Percentiles rank a stretch among this genome's conserved stretches.
Conservation (phyloP, 306 rosid species). For the Acacia melanoxylon region DNA sequence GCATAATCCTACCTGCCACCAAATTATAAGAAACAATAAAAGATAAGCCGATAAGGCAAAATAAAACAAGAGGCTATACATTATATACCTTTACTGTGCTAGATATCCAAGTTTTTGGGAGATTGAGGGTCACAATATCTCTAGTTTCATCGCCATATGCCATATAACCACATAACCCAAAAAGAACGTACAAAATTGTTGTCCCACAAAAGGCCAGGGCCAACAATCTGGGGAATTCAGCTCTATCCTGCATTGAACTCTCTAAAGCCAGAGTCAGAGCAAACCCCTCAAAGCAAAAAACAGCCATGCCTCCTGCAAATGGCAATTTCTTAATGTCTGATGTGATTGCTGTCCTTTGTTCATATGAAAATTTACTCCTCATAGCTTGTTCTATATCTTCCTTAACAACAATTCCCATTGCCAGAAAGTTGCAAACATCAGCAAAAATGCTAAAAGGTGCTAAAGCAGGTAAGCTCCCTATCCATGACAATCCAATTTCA, state of each 20-base stretch:
- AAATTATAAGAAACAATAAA: neutral
- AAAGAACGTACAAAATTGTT: constrained; percentile 56
- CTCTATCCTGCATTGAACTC: constrained; percentile 44
- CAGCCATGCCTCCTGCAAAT: constrained; percentile 77
- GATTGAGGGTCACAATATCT: constrained; percentile 81
- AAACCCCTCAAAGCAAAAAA: constrained; percentile 85
- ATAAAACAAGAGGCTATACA: constrained; percentile 3
- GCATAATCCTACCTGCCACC: constrained; percentile 74
- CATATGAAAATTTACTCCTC: constrained; percentile 46
- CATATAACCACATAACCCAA: constrained; percentile 79
- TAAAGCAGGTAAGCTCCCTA: constrained; percentile 60
- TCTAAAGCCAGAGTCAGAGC: constrained; percentile 80
- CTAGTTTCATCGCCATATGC: constrained; percentile 82
- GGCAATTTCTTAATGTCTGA: constrained; percentile 71
- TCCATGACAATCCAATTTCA: constrained; percentile 78
- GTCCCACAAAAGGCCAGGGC: constrained; percentile 70
- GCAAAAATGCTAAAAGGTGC: constrained; percentile 89
- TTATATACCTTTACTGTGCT: constrained; percentile 61
- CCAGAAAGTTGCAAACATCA: constrained; percentile 63
- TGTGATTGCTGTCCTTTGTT: constrained; percentile 59
- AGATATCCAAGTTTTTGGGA: constrained; percentile 71
- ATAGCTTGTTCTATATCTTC: constrained; percentile 53
- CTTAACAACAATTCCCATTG: constrained; percentile 77
- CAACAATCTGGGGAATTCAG: constrained; percentile 59
- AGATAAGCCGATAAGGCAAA: neutral